These are phyloP conservation scores for Penicillium soppii DNA, from an alignment of 495 filamentous ascomycete species.

Conservation along the genomic window DNA sequence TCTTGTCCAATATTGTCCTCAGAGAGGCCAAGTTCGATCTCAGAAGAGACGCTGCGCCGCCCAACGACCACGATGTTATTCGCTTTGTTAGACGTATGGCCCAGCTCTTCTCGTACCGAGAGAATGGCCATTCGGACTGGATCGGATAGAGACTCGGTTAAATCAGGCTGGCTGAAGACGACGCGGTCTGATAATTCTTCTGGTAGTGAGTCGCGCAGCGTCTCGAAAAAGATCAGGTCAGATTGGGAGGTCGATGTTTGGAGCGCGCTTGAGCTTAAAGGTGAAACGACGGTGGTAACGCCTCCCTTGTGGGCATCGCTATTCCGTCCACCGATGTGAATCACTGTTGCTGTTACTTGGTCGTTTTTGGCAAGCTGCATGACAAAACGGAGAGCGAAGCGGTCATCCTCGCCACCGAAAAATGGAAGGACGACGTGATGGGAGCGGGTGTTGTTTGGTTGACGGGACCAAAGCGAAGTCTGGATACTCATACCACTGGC, in stretches of 20 bases:
- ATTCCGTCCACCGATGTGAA: conserved; percentile 21
- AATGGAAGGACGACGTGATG: conserved; percentile 90
- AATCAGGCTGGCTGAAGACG: conserved; percentile 47
- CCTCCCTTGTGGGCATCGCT: not conserved
- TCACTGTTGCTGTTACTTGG: conserved; percentile 54
- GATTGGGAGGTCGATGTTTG: conserved; percentile 13
- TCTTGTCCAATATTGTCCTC: conserved; percentile 41
- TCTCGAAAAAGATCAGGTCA: conserved; percentile 63
- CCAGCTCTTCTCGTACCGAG: conserved; percentile 58
- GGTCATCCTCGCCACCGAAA: conserved; percentile 83
- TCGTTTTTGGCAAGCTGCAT: conserved; percentile 76
- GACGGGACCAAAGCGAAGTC: conserved; percentile 42
- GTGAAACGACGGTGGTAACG: not conserved
- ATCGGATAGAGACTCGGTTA: conserved; percentile 12
- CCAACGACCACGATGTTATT: conserved; percentile 81
- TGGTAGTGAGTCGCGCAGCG: conserved; percentile 61
- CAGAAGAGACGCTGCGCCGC: conserved; percentile 39
- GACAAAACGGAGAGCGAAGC: conserved; percentile 74
- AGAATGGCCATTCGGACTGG: conserved; percentile 33
- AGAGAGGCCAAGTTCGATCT: conserved; percentile 8
- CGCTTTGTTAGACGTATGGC: conserved; percentile 61
- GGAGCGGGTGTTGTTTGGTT: conserved; percentile 54
- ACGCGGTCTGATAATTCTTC: conserved; percentile 58
- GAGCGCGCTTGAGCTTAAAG: not conserved
- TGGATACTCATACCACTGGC: conserved; percentile 58